Conservation (phyloP, 1,284 basidiomycete genomes). For the Athelia psychrophila region DNA sequence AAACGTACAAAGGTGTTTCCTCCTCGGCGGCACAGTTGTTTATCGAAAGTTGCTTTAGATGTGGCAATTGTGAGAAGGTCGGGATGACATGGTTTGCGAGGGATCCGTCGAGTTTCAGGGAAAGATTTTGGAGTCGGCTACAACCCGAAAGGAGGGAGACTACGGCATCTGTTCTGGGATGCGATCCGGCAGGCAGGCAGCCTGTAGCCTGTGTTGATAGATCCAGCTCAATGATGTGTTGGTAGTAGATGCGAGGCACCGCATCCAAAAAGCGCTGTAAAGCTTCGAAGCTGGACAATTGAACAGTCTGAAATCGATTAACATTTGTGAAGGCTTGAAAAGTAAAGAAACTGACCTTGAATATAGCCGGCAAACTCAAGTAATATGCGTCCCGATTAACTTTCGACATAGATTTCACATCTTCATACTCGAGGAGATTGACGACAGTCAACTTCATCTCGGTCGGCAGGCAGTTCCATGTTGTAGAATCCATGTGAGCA, state of each 20-base stretch:
- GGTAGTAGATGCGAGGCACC: constrained; percentile 53
- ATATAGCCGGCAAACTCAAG: constrained; percentile 55
- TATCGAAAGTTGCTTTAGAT: constrained; percentile 48
- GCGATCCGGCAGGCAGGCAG: not conserved
- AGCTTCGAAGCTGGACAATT: constrained; percentile 41
- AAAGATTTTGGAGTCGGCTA: constrained; percentile 46
- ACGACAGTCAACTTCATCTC: constrained; percentile 65
- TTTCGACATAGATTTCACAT: constrained; percentile 39
- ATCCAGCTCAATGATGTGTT: constrained; percentile 53
- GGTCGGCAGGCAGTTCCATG: constrained; percentile 57
- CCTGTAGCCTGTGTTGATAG: constrained; percentile 40
- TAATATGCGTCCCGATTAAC: constrained; percentile 46
- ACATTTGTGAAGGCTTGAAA: not conserved
- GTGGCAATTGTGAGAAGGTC: constrained; percentile 46
- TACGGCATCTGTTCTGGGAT: constrained; percentile 40
- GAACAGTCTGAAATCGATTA: constrained; percentile 26
- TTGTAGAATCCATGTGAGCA: not conserved
- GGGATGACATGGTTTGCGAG: constrained; percentile 48
- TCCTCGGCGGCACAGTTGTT: constrained; percentile 52
- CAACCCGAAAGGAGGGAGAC: constrained; percentile 47
- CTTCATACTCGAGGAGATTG: constrained; percentile 39
- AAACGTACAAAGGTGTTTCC: constrained; percentile 53
- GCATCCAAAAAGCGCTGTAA: constrained; percentile 50
- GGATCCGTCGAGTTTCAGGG: constrained; percentile 50
- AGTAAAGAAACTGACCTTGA: constrained; percentile 40